phyloP scores from a whole-genome alignment of 1,284 basidiomycete genomes.

The Psilocybe mexicana region DNA sequence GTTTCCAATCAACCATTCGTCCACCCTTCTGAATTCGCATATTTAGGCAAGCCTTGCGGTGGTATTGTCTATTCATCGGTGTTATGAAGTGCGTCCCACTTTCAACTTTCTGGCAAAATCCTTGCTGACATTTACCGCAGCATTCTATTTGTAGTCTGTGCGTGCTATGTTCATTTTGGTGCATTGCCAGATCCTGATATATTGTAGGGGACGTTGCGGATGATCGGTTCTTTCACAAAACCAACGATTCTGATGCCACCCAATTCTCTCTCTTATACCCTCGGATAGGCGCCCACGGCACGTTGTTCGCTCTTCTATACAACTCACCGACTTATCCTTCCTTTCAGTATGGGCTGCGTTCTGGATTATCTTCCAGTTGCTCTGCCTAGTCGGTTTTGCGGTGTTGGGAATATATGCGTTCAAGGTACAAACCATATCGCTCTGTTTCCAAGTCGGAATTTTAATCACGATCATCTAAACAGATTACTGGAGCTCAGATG shows the following conservation, averaged over 20 bases:
- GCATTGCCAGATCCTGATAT: not conserved
- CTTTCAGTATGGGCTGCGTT: constrained; percentile 68
- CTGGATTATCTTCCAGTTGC: constrained; percentile 74
- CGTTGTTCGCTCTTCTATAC: constrained; percentile 21
- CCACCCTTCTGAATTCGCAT: constrained; percentile 4
- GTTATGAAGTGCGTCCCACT: constrained; percentile 73
- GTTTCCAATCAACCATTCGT: not conserved
- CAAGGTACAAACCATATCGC: constrained; percentile 48
- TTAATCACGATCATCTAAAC: constrained; percentile 4
- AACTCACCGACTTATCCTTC: constrained; percentile 1
- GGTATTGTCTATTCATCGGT: constrained; percentile 82
- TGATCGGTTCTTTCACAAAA: constrained; percentile 84
- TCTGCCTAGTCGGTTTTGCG: constrained; percentile 66
- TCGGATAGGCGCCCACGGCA: constrained; percentile 64
- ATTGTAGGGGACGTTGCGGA: constrained; percentile 78
- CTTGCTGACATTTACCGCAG: constrained; percentile 36
- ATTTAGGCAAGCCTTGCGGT: constrained; percentile 59
- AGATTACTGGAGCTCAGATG: constrained; percentile 57
- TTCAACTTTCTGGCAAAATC: constrained; percentile 1
- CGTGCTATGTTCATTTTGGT: constrained; percentile 26
- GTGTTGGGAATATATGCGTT: constrained; percentile 74
- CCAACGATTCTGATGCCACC: constrained; percentile 81
- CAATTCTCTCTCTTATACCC: constrained; percentile 75
- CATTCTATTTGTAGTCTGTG: constrained; percentile 76
- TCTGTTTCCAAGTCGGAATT: constrained; percentile 1